These are phyloP conservation scores for Chalciporus piperatus DNA, from an alignment of 768 basidiomycete species.

Conservation along the genomic window DNA sequence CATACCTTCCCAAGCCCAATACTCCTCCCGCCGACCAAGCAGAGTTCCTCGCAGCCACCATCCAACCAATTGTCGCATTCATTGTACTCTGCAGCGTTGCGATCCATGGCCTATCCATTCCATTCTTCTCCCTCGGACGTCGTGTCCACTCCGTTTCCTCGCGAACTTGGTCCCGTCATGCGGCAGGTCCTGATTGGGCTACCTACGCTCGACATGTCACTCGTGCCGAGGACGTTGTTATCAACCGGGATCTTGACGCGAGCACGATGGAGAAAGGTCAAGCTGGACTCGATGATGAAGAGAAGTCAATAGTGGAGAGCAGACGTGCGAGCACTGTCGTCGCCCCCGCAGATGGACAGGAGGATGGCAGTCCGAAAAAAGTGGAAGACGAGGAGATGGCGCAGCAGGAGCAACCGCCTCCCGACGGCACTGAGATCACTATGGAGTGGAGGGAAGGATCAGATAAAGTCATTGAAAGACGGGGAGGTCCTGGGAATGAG, in stretches of 20 bases:
- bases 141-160: constrained; percentile 80
- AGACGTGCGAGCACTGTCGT: constrained; percentile 15
- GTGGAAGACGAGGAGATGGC: constrained; percentile 16
- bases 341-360: neutral
- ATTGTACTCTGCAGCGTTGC: constrained; percentile 91
- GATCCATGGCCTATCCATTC: constrained; percentile 89
- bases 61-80: constrained; percentile 93
- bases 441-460: constrained; percentile 73
- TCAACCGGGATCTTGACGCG: constrained; percentile 69
- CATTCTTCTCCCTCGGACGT: constrained; percentile 88
- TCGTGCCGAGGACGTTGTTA: constrained; percentile 73
- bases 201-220: constrained; percentile 69
- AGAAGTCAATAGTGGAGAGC: constrained; percentile 27
- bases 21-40: constrained; percentile 53
- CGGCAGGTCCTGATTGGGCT: constrained; percentile 78
- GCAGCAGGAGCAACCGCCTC: constrained; percentile 38
- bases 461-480: constrained; percentile 62
- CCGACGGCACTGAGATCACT: constrained; percentile 40
- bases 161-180: constrained; percentile 85
- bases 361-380: constrained; percentile 7
- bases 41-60: constrained; percentile 64
- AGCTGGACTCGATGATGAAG: constrained; percentile 27
- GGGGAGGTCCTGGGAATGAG: constrained; percentile 59
- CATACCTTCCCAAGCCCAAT: constrained; percentile 48
- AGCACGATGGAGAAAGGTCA: constrained; percentile 51